Percentiles rank a stretch among this genome's conserved stretches.
Conservation (phyloP, 352 stramenopile genomes). For the Phytophthora hybrid region DNA sequence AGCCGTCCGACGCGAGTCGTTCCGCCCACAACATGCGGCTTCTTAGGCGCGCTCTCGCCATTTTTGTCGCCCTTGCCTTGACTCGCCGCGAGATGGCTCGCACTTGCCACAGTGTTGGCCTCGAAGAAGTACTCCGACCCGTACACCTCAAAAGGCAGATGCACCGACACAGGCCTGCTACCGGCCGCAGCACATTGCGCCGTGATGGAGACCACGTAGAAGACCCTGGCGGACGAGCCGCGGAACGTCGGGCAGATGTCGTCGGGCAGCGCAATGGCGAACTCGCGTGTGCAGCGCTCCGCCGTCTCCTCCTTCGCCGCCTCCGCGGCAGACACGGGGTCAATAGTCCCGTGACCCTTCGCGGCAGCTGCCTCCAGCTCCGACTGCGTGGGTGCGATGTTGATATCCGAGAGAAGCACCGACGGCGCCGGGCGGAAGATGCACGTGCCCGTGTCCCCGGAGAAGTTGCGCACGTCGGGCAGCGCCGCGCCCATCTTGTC, state of each 20-base stretch:
- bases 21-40: conserved; percentile 27
- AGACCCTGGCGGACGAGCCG: conserved; percentile 61
- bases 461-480: conserved; percentile 59
- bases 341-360: conserved; percentile 12
- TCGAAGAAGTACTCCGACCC: conserved; percentile 59
- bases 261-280: conserved; percentile 60
- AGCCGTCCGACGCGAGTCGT: conserved; percentile 37
- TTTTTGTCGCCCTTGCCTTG: conserved; percentile 13
- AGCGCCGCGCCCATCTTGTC: conserved; percentile 37
- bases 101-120: conserved; percentile 42
- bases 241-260: conserved; percentile 66
- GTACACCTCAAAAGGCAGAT: conserved; percentile 74
- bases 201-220: conserved; percentile 73
- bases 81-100: conserved; percentile 34
- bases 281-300: conserved; percentile 56
- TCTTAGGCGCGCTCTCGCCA: conserved; percentile 10
- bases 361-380: conserved; percentile 30
- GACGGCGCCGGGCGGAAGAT: conserved; percentile 63
- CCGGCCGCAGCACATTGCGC: conserved; percentile 30
- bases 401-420: conserved; percentile 66
- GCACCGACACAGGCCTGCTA: conserved; percentile 52
- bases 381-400: conserved; percentile 53
- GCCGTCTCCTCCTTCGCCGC: conserved; percentile 43
- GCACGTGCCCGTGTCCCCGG: conserved; percentile 63
- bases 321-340: conserved; percentile 16